Conservation (phyloP, 2,329 filamentous ascomycete species). For the Colletotrichum musae region DNA sequence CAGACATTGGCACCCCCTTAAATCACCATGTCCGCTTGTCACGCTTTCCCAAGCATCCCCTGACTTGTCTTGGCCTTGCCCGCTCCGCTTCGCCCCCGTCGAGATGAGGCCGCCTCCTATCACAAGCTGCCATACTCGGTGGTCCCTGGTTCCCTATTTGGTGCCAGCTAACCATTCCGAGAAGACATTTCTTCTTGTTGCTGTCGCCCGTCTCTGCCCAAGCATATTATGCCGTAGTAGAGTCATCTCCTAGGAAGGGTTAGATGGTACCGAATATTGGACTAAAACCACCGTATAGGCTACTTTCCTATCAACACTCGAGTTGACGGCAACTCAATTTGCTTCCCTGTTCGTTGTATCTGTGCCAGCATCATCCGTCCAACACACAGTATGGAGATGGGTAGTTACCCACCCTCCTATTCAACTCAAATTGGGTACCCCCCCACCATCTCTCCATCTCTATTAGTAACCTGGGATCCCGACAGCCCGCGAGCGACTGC, state of each 20-base stretch:
- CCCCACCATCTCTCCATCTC: conserved; percentile 29
- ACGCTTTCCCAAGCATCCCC: conserved; percentile 28
- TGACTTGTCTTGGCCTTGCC: conserved; percentile 30
- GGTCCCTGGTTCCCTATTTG: too few species aligned
- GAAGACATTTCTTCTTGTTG: too few species aligned
- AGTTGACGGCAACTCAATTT: conserved; percentile 25
- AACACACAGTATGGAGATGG: neutral
- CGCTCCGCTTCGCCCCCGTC: conserved; percentile 25
- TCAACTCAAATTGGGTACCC: conserved; percentile 16
- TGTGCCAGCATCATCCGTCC: conserved; percentile 2
- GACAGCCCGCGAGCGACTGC: conserved; percentile 2
- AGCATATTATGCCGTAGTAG: too few species aligned
- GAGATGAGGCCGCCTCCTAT: conserved; percentile 37
- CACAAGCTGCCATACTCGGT: neutral
- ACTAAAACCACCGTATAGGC: too few species aligned
- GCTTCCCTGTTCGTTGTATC: conserved; percentile 16
- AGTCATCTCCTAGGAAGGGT: too few species aligned
- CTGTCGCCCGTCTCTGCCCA: too few species aligned
- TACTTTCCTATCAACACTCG: conserved; percentile 31
- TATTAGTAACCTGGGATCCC: neutral
- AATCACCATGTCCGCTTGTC: conserved; percentile 38
- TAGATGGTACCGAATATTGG: too few species aligned
- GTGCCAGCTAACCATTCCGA: too few species aligned
- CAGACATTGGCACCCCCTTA: conserved; percentile 41
- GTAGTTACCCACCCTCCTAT: conserved; percentile 23